A percentile compares a stretch with the other conserved stretches of the same genome.
These are phyloP conservation scores for Apium graveolens DNA, from an alignment of 129 eudicot genomes.

Conservation along the genomic window DNA sequence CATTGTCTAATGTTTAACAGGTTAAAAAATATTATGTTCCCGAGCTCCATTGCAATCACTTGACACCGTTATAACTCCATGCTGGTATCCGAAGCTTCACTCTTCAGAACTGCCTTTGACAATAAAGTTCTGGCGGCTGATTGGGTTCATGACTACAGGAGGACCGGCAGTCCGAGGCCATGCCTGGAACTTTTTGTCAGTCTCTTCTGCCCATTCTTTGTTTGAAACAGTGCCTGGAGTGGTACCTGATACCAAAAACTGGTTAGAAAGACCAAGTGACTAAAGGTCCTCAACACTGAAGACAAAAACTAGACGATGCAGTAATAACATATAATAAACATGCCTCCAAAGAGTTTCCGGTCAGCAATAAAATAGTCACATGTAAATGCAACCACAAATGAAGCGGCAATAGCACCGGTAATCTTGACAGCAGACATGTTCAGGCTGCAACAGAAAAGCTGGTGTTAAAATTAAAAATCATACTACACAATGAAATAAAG, in stretches of 20 bases:
- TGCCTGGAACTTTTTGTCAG: conserved; percentile 86
- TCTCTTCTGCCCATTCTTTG: conserved; percentile 79
- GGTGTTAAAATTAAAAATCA: not conserved
- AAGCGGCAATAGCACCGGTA: conserved; percentile 35
- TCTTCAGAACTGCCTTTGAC: conserved; percentile 44
- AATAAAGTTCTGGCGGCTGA: conserved; percentile 85
- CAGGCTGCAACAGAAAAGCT: conserved; percentile 14
- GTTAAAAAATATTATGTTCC: not conserved
- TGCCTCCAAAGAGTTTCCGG: conserved; percentile 80
- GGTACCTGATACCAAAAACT: conserved; percentile 39
- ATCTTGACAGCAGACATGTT: conserved; percentile 51
- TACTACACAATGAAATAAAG: not conserved
- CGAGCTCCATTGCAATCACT: not conserved
- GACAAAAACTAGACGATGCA: not conserved
- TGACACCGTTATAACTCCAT: not conserved
- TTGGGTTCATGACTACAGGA: conserved; percentile 92
- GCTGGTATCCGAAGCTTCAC: conserved; percentile 3
- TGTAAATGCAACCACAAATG: conserved; percentile 45
- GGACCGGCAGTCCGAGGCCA: conserved; percentile 99
- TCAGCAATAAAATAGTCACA: conserved; percentile 52
- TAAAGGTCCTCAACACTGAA: not conserved
- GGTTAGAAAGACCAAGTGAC: not conserved
- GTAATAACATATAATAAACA: conserved; percentile 1
- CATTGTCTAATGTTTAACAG: not conserved
- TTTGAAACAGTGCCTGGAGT: conserved; percentile 65